These are phyloP conservation scores for Penicillium griseofulvum DNA, from an alignment of 2,329 filamentous ascomycete species.

Conservation along the genomic window DNA sequence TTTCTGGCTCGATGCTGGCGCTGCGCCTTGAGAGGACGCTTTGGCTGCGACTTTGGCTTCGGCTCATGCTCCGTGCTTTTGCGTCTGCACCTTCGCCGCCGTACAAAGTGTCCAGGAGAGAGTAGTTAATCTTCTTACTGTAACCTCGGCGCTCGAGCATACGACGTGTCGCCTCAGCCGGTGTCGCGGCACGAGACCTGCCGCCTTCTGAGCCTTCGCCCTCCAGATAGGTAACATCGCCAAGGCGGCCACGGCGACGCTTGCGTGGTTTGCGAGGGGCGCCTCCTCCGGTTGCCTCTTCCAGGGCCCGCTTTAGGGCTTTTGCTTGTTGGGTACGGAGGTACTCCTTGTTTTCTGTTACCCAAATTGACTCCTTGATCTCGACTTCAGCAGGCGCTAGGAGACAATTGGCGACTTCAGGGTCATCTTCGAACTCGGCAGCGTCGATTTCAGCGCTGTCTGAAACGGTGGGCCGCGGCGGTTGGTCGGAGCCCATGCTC, in stretches of 20 bases:
- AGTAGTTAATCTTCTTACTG: slow-evolving; percentile 73
- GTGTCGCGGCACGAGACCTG: slow-evolving; percentile 63
- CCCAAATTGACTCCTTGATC: slow-evolving; percentile 90
- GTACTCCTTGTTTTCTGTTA: slow-evolving; percentile 92
- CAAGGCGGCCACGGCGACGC: slow-evolving; percentile 47
- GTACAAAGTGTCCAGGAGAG: slow-evolving; percentile 40
- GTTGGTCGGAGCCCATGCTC: slow-evolving; percentile 14
- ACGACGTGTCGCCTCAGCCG: slow-evolving; percentile 66
- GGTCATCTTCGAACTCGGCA: slow-evolving; percentile 84
- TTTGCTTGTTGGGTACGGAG: slow-evolving; percentile 83
- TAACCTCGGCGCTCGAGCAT: slow-evolving; percentile 67
- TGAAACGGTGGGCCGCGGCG: slow-evolving; percentile 51
- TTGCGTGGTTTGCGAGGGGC: slow-evolving; percentile 49
- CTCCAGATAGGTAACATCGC: slow-evolving; percentile 47
- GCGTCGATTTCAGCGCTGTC: slow-evolving; percentile 61
- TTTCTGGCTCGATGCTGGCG: slow-evolving; percentile 27
- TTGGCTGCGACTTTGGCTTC: slow-evolving; percentile 36
- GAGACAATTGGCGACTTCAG: slow-evolving; percentile 78
- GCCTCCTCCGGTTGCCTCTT: slow-evolving; percentile 48
- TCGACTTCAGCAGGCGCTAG: slow-evolving; percentile 70
- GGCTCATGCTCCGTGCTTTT: slow-evolving; percentile 29
- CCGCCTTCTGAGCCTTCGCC: slow-evolving; percentile 58
- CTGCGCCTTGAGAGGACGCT: slow-evolving; percentile 33
- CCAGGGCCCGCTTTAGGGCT: slow-evolving; percentile 67
- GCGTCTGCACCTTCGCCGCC: slow-evolving; percentile 35